A percentile compares a stretch with the other conserved stretches of the same genome.
These are phyloP conservation scores for Theileria annulata DNA, from an alignment of 169 alveolate genomes.

Conservation along the genomic window DNA sequence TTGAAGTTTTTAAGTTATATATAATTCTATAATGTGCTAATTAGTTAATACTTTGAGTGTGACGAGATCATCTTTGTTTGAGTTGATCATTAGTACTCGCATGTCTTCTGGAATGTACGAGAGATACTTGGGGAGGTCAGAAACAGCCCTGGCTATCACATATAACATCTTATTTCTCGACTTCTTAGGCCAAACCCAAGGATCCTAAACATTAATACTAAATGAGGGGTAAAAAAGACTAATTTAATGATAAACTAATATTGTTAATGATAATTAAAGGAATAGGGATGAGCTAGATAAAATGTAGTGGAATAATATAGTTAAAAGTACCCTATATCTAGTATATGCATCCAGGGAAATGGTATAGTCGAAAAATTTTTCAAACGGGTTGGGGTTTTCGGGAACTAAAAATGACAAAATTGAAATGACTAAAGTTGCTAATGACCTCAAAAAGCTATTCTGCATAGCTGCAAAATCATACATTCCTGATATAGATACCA, in stretches of 20 bases:
- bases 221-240: conserved; percentile 13
- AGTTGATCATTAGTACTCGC: conserved; percentile 62
- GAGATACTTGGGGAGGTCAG: conserved; percentile 42
- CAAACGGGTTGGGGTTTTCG: neutral
- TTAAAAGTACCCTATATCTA: neutral
- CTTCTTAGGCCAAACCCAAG: conserved; percentile 15
- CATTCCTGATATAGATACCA: conserved; percentile 71
- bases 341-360: neutral
- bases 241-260: neutral
- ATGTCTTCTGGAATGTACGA: conserved; percentile 45
- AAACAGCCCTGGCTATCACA: conserved; percentile 57
- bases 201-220: conserved; percentile 43
- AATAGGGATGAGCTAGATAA: too few species aligned
- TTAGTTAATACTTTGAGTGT: conserved; percentile 15
- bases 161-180: conserved; percentile 44
- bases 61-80: conserved; percentile 54
- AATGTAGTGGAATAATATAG: too few species aligned
- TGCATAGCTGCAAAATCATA: conserved; percentile 23
- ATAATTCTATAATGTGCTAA: neutral
- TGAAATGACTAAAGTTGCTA: neutral
- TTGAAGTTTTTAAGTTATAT: neutral
- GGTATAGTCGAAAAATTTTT: neutral
- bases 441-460: conserved; percentile 1
- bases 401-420: neutral
- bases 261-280: neutral